A percentile compares a stretch with the other conserved stretches of the same genome.
phyloP scores from a whole-genome alignment of 306 rosid species.

The Psophocarpus tetragonolobus region DNA sequence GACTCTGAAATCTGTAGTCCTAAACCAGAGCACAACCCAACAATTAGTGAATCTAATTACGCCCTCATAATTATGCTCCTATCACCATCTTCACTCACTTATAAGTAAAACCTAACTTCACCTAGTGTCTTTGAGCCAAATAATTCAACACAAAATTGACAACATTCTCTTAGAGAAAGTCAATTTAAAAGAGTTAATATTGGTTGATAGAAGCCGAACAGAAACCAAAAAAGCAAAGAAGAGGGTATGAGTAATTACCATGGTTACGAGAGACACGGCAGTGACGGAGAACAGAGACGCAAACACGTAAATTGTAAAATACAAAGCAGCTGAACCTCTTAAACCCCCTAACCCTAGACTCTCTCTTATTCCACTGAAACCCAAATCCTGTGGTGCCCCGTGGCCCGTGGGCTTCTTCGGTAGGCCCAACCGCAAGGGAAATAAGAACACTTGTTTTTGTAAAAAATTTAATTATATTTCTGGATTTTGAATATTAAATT shows the following conservation, averaged over 20 bases:
- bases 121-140: background rate
- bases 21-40: background rate
- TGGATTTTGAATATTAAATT: no score
- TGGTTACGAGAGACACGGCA: slow-evolving; percentile 11
- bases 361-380: background rate
- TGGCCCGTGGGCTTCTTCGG: background rate
- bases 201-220: background rate
- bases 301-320: background rate
- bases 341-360: slow-evolving; percentile 44
- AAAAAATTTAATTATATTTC: no score
- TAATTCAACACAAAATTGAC: background rate
- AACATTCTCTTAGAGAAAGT: background rate
- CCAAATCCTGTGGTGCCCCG: background rate
- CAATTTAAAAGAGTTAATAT: background rate
- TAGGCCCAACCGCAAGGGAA: background rate
- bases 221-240: background rate
- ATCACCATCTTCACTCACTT: background rate
- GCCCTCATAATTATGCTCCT: background rate
- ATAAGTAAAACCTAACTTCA: background rate
- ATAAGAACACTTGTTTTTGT: no score
- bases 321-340: background rate
- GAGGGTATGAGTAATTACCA: slow-evolving; percentile 28
- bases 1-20: background rate
- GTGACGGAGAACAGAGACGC: background rate
- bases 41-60: background rate